Evolutionary conservation across 805 yeast genomes (phyloP).

Genomic region (Wickerhamiella azymoides): DNA sequence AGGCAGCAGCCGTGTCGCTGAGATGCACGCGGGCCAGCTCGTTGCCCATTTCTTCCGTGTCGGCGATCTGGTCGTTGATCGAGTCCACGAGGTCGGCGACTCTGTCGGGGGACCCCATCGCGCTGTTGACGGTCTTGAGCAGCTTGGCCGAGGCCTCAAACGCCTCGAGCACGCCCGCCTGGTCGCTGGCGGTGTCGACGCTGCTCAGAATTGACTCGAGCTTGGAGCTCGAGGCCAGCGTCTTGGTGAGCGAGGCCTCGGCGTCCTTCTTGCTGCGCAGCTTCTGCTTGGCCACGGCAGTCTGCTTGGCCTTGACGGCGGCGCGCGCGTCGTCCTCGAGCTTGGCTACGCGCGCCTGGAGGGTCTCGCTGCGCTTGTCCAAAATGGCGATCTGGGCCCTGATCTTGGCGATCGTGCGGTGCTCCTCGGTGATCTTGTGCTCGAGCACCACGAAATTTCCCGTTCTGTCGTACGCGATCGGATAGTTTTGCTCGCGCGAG

Average conservation of each 20-base stretch:
- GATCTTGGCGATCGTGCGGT: constrained; percentile 17
- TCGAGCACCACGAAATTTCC: constrained; percentile 16
- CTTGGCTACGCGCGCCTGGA: constrained; percentile 9
- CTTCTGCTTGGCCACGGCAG: constrained; percentile 5
- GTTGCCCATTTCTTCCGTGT: constrained; percentile 29
- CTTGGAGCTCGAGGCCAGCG: constrained; percentile 27
- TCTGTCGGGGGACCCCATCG: constrained; percentile 32
- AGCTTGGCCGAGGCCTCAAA: constrained; percentile 27
- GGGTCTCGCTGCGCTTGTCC: constrained; percentile 1
- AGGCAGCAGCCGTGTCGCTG: constrained; percentile 21
- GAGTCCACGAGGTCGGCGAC: constrained; percentile 32
- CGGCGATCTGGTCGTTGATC: constrained; percentile 27
- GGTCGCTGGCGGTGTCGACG: constrained; percentile 33
- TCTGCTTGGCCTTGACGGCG: constrained; percentile 12
- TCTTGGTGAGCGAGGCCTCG: constrained; percentile 17
- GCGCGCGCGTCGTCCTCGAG: constrained; percentile 11
- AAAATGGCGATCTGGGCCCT: constrained; percentile 8
- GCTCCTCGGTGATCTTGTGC: constrained; percentile 14
- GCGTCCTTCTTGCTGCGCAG: constrained; percentile 19
- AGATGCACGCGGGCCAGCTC: constrained; percentile 23
- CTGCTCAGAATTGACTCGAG: constrained; percentile 28
- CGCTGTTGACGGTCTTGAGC: constrained; percentile 28
- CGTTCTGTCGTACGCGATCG: constrained; percentile 11
- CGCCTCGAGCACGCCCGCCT: constrained; percentile 28
- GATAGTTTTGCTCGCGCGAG: constrained; percentile 14